These are phyloP conservation scores for Polychaeton citri DNA, from an alignment of 2,329 filamentous ascomycete species.

Conservation along the genomic window DNA sequence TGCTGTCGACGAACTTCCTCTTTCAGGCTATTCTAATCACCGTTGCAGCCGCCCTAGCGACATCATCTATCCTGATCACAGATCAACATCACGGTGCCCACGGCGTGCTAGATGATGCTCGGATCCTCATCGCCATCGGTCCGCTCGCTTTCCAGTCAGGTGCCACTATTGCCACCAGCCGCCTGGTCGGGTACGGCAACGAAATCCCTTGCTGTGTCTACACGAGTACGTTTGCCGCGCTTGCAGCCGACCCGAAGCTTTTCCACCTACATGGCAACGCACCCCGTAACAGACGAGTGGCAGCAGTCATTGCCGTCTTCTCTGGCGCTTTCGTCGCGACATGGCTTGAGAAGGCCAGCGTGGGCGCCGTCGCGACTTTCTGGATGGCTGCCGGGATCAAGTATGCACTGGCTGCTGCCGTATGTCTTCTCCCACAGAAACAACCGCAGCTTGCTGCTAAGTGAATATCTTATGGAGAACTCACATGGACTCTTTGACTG, in stretches of 20 bases:
- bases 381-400: conserved; percentile 32
- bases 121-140: conserved; percentile 27
- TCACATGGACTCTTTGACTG: too few relatives aligned
- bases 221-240: conserved; percentile 36
- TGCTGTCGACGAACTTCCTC: conserved; percentile 19
- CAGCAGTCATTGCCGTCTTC: conserved; percentile 30
- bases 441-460: too few relatives aligned
- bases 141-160: conserved; percentile 37
- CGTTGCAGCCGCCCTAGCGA: conserved; percentile 36
- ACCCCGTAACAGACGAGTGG: conserved; percentile 33
- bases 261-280: conserved; percentile 27
- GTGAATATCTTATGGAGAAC: too few relatives aligned
- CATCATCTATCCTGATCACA: conserved; percentile 27
- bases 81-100: conserved; percentile 17
- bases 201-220: conserved; percentile 39
- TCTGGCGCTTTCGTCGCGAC: conserved; percentile 32
- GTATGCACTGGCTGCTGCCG: conserved; percentile 19
- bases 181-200: conserved; percentile 31
- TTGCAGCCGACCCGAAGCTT: conserved; percentile 33
- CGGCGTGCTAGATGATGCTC: conserved; percentile 17
- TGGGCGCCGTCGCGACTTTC: conserved; percentile 24
- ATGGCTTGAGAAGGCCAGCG: conserved; percentile 28
- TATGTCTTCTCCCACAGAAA: too few relatives aligned
- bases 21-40: conserved; percentile 36
- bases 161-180: conserved; percentile 35